Evolutionary conservation across 169 alveolate genomes (phyloP), one percentile per base, ranked within the genome.

Genomic region (Theileria equi): DNA sequence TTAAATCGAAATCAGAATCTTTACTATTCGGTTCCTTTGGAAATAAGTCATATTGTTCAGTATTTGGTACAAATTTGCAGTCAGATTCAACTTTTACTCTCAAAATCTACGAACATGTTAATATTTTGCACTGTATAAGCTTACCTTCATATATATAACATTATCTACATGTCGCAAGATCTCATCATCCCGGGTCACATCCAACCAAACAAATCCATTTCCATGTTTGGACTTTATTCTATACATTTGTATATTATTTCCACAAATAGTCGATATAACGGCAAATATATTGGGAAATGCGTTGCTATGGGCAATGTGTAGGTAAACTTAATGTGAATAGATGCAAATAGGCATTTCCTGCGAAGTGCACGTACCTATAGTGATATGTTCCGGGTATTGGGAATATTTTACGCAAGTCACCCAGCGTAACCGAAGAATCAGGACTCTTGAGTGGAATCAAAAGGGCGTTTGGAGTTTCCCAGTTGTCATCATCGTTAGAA

Each of bases 381-480:
- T 55, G 65, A 55, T 55, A 55, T 13, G 28, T 55, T 10, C 65
- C 65, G 13, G 65, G 65, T 21, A 55, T 28, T 35, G 65, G 65
- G 60, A 55, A 55, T n/a, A 55, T 3, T 13, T 17, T 55, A 3
- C 60, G n/a, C 23, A 55, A 23, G 36, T 43, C n/a, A 13, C 63
- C 65, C 17, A 55, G 68, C 2, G 65, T 55, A 17, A 55, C 65
- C 1, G 28, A 17, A 31, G 29, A 35, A 35, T 55, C 62, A 11
- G 16, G 64, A n/a, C 35, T 35, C 11, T 32, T 1, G 2, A 55
- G 32, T 35, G 65, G 65, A 13, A 55, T 55, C 11, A 55, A 13
- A n/a, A 55, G 60, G 13, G 65, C 65, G 65, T 55, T 55, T 55
- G 65, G 65, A 13, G 65, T 55, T 32, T 55, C 65, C 65, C 65